Conservation (phyloP, 192 early-diverging fungal genomes). For the Chytriomyces confervae region DNA sequence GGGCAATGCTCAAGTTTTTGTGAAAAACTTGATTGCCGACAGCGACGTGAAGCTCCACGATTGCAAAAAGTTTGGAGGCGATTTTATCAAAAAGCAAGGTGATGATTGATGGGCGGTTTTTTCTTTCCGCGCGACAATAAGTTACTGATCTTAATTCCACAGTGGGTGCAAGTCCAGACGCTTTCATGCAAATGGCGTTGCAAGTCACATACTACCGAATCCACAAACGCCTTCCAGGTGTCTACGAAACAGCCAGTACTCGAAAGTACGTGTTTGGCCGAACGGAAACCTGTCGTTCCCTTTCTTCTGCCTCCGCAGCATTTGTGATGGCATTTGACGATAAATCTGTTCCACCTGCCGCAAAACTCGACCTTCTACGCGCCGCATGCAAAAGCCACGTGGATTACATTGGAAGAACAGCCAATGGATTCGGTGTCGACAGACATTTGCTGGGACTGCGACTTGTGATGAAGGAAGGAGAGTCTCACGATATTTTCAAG, state of each 20-base stretch:
- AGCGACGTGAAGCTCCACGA: constrained; percentile 68
- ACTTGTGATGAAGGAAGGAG: constrained; percentile 53
- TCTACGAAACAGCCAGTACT: constrained; percentile 87
- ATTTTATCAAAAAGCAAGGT: constrained; percentile 78
- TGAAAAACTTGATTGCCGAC: constrained; percentile 58
- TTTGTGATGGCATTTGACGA: constrained; percentile 75
- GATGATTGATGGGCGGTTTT: constrained; percentile 14
- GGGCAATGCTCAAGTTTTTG: constrained; percentile 57
- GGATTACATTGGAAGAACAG: constrained; percentile 61
- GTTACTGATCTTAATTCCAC: constrained; percentile 55
- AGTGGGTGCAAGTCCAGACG: constrained; percentile 73
- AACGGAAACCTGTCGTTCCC: constrained; percentile 84
- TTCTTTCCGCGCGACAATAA: constrained; percentile 72
- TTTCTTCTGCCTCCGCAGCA: constrained; percentile 69
- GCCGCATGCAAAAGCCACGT: constrained; percentile 65
- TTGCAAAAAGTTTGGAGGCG: constrained; percentile 73
- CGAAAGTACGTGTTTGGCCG: constrained; percentile 81
- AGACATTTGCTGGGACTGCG: constrained; percentile 83
- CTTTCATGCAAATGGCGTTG: constrained; percentile 84
- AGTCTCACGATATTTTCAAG: constrained; percentile 47
- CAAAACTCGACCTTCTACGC: constrained; percentile 64
- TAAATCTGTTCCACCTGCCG: constrained; percentile 44
- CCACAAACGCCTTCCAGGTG: constrained; percentile 66
- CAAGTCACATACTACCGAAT: constrained; percentile 84
- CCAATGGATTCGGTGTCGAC: constrained; percentile 76